Percentiles rank a stretch among this genome's conserved stretches.
phyloP scores from a whole-genome alignment of 345 rosid genomes.

The Eucalyptus curtisii region DNA sequence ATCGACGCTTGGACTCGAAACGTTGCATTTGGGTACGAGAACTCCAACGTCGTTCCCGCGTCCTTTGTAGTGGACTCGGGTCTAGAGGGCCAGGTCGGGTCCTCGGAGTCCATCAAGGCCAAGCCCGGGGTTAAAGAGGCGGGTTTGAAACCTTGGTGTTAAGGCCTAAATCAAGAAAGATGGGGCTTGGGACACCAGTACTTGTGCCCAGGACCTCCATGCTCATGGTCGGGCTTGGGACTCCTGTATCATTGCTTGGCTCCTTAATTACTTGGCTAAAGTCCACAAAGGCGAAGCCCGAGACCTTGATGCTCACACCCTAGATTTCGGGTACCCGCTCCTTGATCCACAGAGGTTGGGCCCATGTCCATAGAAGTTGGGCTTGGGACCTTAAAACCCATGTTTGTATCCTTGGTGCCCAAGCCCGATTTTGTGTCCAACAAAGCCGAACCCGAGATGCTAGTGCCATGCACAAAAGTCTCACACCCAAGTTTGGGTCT shows the following conservation, averaged over 20 bases:
- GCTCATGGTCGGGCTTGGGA: neutral
- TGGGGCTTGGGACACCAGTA: neutral
- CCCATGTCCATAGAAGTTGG: accelerated
- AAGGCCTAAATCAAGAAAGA: neutral
- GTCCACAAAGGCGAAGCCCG: neutral
- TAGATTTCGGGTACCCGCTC: accelerated
- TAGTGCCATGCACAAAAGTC: neutral
- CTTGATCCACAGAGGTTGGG: neutral
- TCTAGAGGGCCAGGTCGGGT: neutral
- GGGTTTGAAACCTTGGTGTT: neutral
- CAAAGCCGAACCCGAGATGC: neutral
- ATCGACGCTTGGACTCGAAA: accelerated
- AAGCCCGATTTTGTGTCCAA: accelerated
- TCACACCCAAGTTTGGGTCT: neutral
- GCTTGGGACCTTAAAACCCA: neutral
- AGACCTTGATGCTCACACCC: neutral
- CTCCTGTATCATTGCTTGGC: neutral
- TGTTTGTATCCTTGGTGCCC: neutral
- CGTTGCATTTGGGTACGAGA: accelerated
- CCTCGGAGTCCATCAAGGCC: neutral
- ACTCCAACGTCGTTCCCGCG: accelerated
- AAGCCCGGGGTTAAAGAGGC: too few species aligned
- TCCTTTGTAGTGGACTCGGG: neutral
- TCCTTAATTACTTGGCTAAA: neutral
- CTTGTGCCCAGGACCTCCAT: neutral